phyloP scores from a whole-genome alignment of 139 green algal species.

The Chlorella sp. region DNA sequence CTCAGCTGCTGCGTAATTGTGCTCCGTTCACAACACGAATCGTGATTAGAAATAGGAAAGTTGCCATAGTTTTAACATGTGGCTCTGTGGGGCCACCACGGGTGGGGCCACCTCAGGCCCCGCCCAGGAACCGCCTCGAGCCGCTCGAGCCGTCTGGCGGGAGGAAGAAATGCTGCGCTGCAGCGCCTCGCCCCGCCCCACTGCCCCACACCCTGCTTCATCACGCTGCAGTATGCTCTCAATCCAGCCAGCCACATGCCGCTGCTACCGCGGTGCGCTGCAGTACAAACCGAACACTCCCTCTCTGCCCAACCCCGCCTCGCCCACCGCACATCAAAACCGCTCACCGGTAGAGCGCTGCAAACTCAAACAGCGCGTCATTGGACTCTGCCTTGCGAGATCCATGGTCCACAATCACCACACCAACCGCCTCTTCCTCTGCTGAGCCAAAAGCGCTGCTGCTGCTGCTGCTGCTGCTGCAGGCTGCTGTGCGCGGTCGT shows the following conservation, averaged over 20 bases:
- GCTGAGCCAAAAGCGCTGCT: too few relatives aligned
- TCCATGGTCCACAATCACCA: conserved; percentile 95
- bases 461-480: not conserved
- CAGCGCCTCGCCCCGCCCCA: too few relatives aligned
- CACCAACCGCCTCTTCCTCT: conserved; percentile 43
- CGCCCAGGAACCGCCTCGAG: not conserved
- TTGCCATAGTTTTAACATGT: too few relatives aligned
- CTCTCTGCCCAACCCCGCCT: not conserved
- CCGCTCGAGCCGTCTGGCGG: not conserved
- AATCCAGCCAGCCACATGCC: not conserved
- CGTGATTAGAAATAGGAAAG: too few relatives aligned
- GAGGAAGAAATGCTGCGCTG: too few relatives aligned
- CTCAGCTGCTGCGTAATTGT: too few relatives aligned
- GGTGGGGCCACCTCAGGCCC: too few relatives aligned
- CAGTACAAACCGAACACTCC: not conserved
- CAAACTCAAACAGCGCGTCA: conserved; percentile 84
- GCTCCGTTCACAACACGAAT: too few relatives aligned
- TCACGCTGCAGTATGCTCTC: too few relatives aligned
- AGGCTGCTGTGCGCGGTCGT: not conserved
- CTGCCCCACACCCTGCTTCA: too few relatives aligned
- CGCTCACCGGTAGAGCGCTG: conserved; percentile 67
- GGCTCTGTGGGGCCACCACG: too few relatives aligned
- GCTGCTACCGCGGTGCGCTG: too few relatives aligned
- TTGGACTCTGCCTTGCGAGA: conserved; percentile 82
- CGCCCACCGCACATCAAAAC: not conserved